A percentile compares a stretch with the other conserved stretches of the same genome.
Conservation (phyloP, 164 flowering plant genomes). For the Stephania yunnanensis region DNA sequence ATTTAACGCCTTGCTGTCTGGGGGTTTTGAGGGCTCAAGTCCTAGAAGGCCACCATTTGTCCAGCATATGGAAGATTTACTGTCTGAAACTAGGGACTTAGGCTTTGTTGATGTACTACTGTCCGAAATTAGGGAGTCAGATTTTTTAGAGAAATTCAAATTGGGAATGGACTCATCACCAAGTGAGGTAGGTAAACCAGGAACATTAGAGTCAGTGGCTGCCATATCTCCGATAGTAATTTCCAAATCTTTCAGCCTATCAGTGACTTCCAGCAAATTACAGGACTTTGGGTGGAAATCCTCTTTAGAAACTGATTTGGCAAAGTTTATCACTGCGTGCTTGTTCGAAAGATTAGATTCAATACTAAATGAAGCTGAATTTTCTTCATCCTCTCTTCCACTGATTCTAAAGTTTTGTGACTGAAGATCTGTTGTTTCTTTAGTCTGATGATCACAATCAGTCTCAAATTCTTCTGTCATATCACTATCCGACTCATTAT, state of each 20-base stretch:
- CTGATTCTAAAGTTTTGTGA: slow-evolving; percentile 18
- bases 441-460: slow-evolving; percentile 53
- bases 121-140: slow-evolving; percentile 27
- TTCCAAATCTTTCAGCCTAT: slow-evolving; percentile 19
- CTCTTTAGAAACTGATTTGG: slow-evolving; percentile 19
- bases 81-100: slow-evolving; percentile 25
- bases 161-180: slow-evolving; percentile 20
- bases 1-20: slow-evolving; percentile 36
- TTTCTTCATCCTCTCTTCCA: slow-evolving; percentile 20
- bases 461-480: slow-evolving; percentile 75
- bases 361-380: slow-evolving; percentile 19
- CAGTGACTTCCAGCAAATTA: slow-evolving; percentile 15
- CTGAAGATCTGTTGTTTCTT: slow-evolving; percentile 31
- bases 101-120: slow-evolving; percentile 15
- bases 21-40: slow-evolving; percentile 89
- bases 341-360: slow-evolving; percentile 25
- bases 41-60: slow-evolving; percentile 91
- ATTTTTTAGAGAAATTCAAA: slow-evolving; percentile 22
- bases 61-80: slow-evolving; percentile 51
- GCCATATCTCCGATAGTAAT: slow-evolving; percentile 15
- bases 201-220: slow-evolving; percentile 17
- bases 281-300: slow-evolving; percentile 20
- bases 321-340: slow-evolving; percentile 11
- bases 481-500: slow-evolving; percentile 66
- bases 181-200: slow-evolving; percentile 10